Evolutionary conservation across 2,329 filamentous ascomycete genomes (phyloP).

Genomic region (Cladosporium phlei): DNA sequence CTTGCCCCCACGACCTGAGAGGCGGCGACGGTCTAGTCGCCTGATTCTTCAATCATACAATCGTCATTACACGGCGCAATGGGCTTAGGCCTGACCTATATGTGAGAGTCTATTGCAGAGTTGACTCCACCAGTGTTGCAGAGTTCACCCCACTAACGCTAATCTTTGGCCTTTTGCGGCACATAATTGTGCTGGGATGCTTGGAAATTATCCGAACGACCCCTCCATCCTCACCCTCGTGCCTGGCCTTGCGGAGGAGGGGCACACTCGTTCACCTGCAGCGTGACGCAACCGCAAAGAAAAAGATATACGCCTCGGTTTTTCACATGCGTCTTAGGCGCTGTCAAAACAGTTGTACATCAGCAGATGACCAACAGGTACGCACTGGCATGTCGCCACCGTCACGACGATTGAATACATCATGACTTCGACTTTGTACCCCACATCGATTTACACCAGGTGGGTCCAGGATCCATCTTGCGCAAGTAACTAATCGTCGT

Average conservation of each 20-base stretch:
- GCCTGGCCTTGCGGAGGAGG: not conserved
- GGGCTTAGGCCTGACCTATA: conserved; percentile 10
- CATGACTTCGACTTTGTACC: conserved; percentile 9
- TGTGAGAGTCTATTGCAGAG: conserved; percentile 8
- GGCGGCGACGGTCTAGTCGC: not conserved
- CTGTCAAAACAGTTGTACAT: not conserved
- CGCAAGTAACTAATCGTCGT: not conserved
- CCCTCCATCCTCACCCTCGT: conserved; percentile 2
- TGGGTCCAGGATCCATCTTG: conserved; percentile 5
- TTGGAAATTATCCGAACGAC: not conserved
- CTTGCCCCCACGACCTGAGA: not conserved
- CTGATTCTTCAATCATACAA: conserved; percentile 2
- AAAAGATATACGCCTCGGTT: no score
- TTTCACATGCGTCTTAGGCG: not conserved
- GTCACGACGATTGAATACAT: conserved; percentile 8
- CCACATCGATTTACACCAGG: conserved; percentile 4
- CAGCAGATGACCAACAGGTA: not conserved
- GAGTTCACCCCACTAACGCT: no score
- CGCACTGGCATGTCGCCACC: not conserved
- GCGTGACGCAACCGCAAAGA: no score
- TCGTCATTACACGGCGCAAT: conserved; percentile 7
- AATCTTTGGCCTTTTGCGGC: no score
- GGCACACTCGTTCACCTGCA: not conserved
- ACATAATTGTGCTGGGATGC: not conserved
- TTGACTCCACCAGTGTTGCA: not conserved